Evolutionary conservation across 306 rosid genomes (phyloP).

Genomic region (Malus asiatica): DNA sequence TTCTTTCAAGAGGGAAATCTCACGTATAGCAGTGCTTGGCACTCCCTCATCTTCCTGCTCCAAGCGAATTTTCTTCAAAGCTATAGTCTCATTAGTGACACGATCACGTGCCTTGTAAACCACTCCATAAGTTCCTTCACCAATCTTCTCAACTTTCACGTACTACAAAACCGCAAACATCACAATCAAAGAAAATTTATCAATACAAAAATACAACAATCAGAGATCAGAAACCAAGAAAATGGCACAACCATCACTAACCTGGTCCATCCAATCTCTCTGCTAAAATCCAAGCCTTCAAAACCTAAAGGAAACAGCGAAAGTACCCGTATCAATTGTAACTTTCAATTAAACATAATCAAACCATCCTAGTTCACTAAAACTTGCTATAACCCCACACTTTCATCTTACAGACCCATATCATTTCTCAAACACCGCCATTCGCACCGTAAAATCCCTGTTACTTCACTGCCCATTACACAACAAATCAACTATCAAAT

Average conservation of each 20-base stretch:
- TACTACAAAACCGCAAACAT: slow-evolving; percentile 40
- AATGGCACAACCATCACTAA: background rate
- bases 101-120: slow-evolving; percentile 92
- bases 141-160: slow-evolving; percentile 90
- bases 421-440: background rate
- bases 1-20: slow-evolving; percentile 82
- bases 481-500: background rate
- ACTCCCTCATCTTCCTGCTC: slow-evolving; percentile 95
- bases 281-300: background rate
- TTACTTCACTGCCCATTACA: background rate
- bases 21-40: slow-evolving; percentile 88
- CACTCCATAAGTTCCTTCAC: slow-evolving; percentile 91
- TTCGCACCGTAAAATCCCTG: background rate
- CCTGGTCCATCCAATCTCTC: slow-evolving; percentile 13
- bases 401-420: background rate
- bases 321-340: background rate
- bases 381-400: background rate
- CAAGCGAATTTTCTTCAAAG: slow-evolving; percentile 81
- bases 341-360: background rate
- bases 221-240: background rate
- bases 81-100: slow-evolving; percentile 66
- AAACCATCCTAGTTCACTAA: background rate
- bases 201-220: background rate
- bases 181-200: background rate
- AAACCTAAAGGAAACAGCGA: background rate